Evolutionary conservation across 441 rosid species (phyloP).

Genomic region (Mallotus japonicus): DNA sequence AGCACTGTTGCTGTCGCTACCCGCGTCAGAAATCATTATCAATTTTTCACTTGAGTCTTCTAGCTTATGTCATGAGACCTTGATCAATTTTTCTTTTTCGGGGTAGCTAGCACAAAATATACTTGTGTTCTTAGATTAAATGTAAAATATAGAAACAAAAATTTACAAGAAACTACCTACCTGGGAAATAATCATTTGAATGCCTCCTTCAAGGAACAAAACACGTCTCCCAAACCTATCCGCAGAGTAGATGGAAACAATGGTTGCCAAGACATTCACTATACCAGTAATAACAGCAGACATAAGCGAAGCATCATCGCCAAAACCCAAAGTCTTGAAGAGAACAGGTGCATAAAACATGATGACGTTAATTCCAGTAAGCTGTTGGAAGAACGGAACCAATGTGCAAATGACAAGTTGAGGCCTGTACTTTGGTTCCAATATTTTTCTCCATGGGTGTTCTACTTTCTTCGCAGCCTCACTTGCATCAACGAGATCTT

Average conservation of each 20-base stretch:
- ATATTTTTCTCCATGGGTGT: slow-evolving; percentile 54
- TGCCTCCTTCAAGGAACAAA: slow-evolving; percentile 55
- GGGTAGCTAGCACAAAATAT: no score
- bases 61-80: no score
- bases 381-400: slow-evolving; percentile 40
- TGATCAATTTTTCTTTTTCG: no score
- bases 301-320: slow-evolving; percentile 48
- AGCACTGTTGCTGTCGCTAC: no score
- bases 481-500: slow-evolving; percentile 46
- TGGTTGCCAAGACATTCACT: slow-evolving; percentile 48
- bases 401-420: slow-evolving; percentile 41
- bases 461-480: slow-evolving; percentile 49
- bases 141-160: no score
- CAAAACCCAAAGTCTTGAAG: slow-evolving; percentile 53
- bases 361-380: slow-evolving; percentile 36
- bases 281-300: slow-evolving; percentile 51
- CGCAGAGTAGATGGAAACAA: slow-evolving; percentile 43
- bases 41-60: no score
- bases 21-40: no score
- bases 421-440: slow-evolving; percentile 48
- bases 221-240: slow-evolving; percentile 52
- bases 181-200: slow-evolving; percentile 55
- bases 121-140: no score
- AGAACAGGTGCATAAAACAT: slow-evolving; percentile 59
- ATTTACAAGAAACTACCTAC: slow-evolving; percentile 20